These are phyloP conservation scores for Tuber brumale DNA, from an alignment of 495 filamentous ascomycete species.

Conservation along the genomic window DNA sequence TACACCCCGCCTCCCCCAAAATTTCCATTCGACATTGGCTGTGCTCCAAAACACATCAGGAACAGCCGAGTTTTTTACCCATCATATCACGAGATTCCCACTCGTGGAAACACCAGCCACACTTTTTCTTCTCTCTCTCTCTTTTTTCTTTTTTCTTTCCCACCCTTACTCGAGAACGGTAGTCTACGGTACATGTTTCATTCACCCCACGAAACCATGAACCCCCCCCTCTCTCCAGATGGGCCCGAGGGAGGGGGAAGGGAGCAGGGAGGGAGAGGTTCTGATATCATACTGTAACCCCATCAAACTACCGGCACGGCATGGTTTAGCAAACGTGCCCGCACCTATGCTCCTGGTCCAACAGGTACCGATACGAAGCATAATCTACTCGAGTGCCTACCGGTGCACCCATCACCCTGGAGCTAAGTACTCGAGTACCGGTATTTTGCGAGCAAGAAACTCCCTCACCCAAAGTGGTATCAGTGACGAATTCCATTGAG, in stretches of 20 bases:
- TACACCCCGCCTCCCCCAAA: background rate
- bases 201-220: background rate
- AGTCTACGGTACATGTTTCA: background rate
- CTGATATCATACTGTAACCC: background rate
- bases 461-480: background rate
- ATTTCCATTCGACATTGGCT: background rate
- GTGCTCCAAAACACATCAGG: background rate
- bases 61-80: background rate
- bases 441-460: background rate
- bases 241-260: background rate
- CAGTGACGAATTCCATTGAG: background rate
- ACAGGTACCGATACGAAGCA: background rate
- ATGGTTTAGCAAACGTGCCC: background rate
- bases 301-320: background rate
- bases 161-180: no score
- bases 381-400: background rate
- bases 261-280: background rate
- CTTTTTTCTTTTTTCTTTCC: no score
- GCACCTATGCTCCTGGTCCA: background rate
- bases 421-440: background rate
- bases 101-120: background rate
- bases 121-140: background rate
- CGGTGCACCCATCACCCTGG: background rate
- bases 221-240: background rate
- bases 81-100: background rate